Base-by-base conservation (phyloP, 2,329 filamentous ascomycete genomes). In the Verticillium klebahnii region DNA sequence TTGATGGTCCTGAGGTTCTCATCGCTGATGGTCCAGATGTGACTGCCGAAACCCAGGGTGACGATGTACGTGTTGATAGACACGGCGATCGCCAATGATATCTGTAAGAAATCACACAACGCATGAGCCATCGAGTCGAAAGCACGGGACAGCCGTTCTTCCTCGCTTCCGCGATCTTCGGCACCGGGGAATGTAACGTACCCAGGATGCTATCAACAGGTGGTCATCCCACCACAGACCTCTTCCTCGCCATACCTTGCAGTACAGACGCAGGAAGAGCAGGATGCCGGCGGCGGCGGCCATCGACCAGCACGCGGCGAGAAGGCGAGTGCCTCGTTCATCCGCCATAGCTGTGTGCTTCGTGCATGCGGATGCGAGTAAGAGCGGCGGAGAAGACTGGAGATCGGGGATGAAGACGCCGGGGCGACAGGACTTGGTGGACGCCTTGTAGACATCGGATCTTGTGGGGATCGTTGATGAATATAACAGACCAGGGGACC, bases 141-240 rank as follows among this genome's bases (percentile, higher is more conserved):
- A 36, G 31, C 32, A 23, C 31, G 19, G 25, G 31, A 15, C 31
- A 36, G 12, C 31, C 15, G 31, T 36, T 34, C 32, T 25, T 29
- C 12, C 50, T 14, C 6, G 25, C 5, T 9, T 23, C 29, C 7
- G 25, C 9, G 23, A 34, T 36, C 36, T 8, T 17, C 14, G 23
- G 45, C 19, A 25, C n/a, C 9, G 45, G 19, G 19, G 19, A 19
- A 17, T 17, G 36, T 15, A 34, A 71, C 73, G 39, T 70, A 75
- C 74, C 73, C 73, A 75, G 12, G 73, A 67, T 11, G 64, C 62
- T n/a, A 76, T 69, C 56, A 77, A 64, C 17, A 73, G 56, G 63
- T 74, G 70, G 64, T 77, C 74, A 61, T 77, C 74, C 70, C 73
- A 74, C 71, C 73, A 77, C 31, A 77, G 39, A 56, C 73, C 74